Conservation (phyloP, 306 rosid genomes). For the Quillaja saponaria region DNA sequence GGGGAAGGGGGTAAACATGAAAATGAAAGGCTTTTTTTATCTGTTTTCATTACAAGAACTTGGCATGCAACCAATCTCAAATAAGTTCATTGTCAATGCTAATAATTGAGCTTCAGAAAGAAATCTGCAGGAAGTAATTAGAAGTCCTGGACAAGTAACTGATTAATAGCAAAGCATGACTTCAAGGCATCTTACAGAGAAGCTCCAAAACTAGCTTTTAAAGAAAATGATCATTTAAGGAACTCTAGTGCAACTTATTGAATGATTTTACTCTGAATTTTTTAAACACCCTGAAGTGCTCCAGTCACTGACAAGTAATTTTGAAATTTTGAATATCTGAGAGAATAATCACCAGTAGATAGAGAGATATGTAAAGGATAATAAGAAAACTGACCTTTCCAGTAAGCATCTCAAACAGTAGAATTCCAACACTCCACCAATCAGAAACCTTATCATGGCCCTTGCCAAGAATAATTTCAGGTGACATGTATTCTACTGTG, state of each 20-base stretch:
- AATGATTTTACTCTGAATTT: background rate
- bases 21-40: too few species aligned
- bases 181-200: background rate
- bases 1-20: background rate
- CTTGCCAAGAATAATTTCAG: slow-evolving; percentile 94
- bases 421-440: slow-evolving; percentile 98
- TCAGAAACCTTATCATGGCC: slow-evolving; percentile 98
- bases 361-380: slow-evolving; percentile 16
- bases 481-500: slow-evolving; percentile 95
- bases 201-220: slow-evolving; percentile 11
- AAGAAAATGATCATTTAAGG: background rate
- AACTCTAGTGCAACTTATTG: background rate
- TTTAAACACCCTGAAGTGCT: too few species aligned
- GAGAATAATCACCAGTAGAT: slow-evolving; percentile 16
- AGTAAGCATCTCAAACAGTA: slow-evolving; percentile 93
- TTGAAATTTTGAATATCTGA: slow-evolving; percentile 3
- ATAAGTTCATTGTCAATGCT: too few species aligned
- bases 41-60: too few species aligned
- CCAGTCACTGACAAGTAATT: background rate
- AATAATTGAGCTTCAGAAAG: background rate
- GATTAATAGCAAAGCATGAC: background rate
- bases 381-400: slow-evolving; percentile 65
- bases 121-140: background rate
- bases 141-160: background rate
- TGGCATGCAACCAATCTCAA: too few species aligned